These are phyloP conservation scores for Teunomyces lycoperdinae DNA, from an alignment of 805 yeast species.

Conservation along the genomic window DNA sequence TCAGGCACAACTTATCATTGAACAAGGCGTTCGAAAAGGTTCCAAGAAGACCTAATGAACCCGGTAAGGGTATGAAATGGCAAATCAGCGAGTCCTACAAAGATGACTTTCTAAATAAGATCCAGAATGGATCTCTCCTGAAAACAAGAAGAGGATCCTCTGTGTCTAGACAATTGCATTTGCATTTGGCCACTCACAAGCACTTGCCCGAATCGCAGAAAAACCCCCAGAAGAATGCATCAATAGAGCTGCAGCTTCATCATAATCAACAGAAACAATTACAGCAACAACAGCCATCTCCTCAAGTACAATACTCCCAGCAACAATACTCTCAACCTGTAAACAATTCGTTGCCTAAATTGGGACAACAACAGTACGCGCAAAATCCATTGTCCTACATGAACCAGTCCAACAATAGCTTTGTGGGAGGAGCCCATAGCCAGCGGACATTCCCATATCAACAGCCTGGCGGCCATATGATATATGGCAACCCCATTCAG, in stretches of 20 bases:
- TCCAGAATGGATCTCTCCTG: constrained; percentile 70
- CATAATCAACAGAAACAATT: constrained; percentile 15
- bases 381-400: constrained; percentile 23
- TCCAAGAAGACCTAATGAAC: constrained; percentile 91
- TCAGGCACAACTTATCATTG: constrained; percentile 88
- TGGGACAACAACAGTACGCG: constrained; percentile 18
- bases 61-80: constrained; percentile 99
- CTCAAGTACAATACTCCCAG: constrained; percentile 1
- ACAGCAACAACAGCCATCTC: constrained; percentile 11
- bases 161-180: constrained; percentile 74
- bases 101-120: constrained; percentile 78
- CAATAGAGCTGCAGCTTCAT: constrained; percentile 16
- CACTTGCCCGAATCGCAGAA: constrained; percentile 48
- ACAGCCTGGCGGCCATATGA: constrained; percentile 18
- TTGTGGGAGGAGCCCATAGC: constrained; percentile 3
- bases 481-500: constrained; percentile 21
- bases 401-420: constrained; percentile 11
- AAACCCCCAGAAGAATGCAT: constrained; percentile 19
- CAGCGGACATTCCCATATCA: constrained; percentile 13
- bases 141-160: constrained; percentile 78
- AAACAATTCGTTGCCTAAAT: constrained; percentile 16
- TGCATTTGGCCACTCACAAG: constrained; percentile 63
- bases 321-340: constrained; percentile 14
- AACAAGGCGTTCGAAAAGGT: constrained; percentile 98
- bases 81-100: constrained; percentile 83